Evolutionary conservation across 208 protist species (phyloP).

Genomic region (Jaenimonas drosophilae): DNA sequence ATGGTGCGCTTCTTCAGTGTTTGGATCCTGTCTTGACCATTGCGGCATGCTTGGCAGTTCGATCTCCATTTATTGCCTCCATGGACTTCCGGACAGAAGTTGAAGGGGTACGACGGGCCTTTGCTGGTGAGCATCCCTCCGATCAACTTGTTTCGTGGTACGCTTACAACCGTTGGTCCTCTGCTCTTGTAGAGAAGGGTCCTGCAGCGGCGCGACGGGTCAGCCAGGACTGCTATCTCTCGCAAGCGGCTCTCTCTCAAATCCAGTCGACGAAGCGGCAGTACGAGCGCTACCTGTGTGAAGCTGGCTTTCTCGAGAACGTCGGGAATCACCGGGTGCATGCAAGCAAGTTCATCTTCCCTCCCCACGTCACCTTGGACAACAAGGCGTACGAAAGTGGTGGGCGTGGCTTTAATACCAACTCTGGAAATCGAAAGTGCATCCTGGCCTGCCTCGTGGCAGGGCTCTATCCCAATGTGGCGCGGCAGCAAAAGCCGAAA

Average conservation of each 20-base stretch:
- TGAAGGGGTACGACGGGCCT: slow-evolving; percentile 55
- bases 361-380: slow-evolving; percentile 57
- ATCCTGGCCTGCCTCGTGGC: slow-evolving; percentile 88
- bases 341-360: slow-evolving; percentile 41
- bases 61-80: slow-evolving; percentile 86
- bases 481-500: slow-evolving; percentile 10
- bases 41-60: slow-evolving; percentile 81
- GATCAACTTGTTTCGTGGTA: slow-evolving; percentile 88
- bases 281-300: slow-evolving; percentile 87
- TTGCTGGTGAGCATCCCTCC: slow-evolving; percentile 60
- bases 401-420: slow-evolving; percentile 73
- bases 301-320: slow-evolving; percentile 83
- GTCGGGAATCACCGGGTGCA: slow-evolving; percentile 3
- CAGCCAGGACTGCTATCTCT: slow-evolving; percentile 81
- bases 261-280: slow-evolving; percentile 89
- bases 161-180: slow-evolving; percentile 76
- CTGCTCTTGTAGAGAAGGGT: slow-evolving; percentile 29
- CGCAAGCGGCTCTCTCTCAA: slow-evolving; percentile 55
- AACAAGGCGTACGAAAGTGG: slow-evolving; percentile 74
- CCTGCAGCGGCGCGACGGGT: slow-evolving; percentile 38
- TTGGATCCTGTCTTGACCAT: slow-evolving; percentile 95
- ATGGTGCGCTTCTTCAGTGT: slow-evolving; percentile 91
- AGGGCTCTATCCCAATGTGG: slow-evolving; percentile 94
- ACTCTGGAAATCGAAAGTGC: slow-evolving; percentile 72
- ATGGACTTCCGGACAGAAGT: slow-evolving; percentile 87